Percentiles rank a stretch among this genome's conserved stretches.
Evolutionary conservation across 371 early-diverging fungal species (phyloP).

Genomic region (Apophysomyces sp.): DNA sequence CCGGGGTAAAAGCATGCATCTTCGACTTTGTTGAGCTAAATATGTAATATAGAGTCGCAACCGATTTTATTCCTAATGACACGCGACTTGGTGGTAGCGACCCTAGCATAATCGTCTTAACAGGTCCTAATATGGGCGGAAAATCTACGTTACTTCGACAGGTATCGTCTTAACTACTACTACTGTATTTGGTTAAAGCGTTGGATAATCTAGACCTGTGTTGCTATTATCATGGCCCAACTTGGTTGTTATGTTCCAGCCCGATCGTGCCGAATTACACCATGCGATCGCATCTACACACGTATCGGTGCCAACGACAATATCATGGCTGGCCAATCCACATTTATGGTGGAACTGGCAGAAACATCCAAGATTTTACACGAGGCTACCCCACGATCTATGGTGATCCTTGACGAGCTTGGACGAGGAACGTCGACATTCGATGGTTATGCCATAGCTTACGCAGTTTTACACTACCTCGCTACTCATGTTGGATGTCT

Average conservation of each 20-base stretch:
- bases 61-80: constrained; percentile 96
- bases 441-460: constrained; percentile 99
- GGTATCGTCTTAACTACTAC: constrained; percentile 7
- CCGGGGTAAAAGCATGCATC: constrained; percentile 39
- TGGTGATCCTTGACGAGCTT: constrained; percentile 99
- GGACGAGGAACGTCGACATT: constrained; percentile 99
- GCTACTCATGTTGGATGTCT: constrained; percentile 84
- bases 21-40: constrained; percentile 1
- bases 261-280: constrained; percentile 69
- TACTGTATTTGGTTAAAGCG: not conserved
- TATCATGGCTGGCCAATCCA: constrained; percentile 96
- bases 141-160: constrained; percentile 97
- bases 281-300: constrained; percentile 97
- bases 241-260: constrained; percentile 98
- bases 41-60: constrained; percentile 34
- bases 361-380: constrained; percentile 96
- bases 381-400: constrained; percentile 90
- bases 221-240: constrained; percentile 98
- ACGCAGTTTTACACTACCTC: constrained; percentile 88
- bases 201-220: constrained; percentile 67
- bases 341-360: constrained; percentile 98
- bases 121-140: constrained; percentile 98
- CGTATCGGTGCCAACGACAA: constrained; percentile 99
- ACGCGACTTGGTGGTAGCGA: constrained; percentile 71
- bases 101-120: constrained; percentile 88